Conservation (phyloP, 116 monocot genomes). For the Zostera marina region DNA sequence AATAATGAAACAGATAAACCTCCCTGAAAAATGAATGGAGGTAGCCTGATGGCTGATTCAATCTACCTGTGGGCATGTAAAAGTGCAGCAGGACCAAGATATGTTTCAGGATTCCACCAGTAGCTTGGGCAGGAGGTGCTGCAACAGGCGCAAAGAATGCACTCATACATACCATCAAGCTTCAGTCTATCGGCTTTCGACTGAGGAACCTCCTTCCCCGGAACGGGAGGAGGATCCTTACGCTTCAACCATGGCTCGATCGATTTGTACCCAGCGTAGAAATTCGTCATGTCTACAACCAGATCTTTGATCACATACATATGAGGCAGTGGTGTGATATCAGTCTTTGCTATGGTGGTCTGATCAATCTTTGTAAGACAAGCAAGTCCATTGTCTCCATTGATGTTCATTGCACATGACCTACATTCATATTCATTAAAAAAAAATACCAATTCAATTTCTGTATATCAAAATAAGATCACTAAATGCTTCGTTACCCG, state of each 20-base stretch:
- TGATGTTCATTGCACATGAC: conserved; percentile 81
- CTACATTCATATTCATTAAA: conserved; percentile 3
- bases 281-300: conserved; percentile 55
- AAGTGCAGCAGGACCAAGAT: conserved; percentile 38
- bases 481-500: too few species aligned
- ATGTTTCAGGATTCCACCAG: conserved; percentile 71
- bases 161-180: conserved; percentile 68
- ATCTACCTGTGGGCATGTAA: conserved; percentile 53
- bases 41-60: conserved; percentile 9
- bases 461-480: too few species aligned
- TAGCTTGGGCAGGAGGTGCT: conserved; percentile 53
- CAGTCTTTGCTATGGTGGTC: conserved; percentile 26
- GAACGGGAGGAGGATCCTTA: conserved; percentile 13
- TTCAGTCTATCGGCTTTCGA: conserved; percentile 31
- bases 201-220: conserved; percentile 30
- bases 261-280: conserved; percentile 75
- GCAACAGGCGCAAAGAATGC: conserved; percentile 72
- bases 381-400: conserved; percentile 56
- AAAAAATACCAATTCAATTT: too few species aligned
- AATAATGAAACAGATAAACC: background rate
- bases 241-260: conserved; percentile 74
- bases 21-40: background rate
- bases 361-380: conserved; percentile 43
- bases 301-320: conserved; percentile 72
- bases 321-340: conserved; percentile 70